Conservation (phyloP, 1,284 basidiomycete species). For the Tilletiopsis washingtonensis region DNA sequence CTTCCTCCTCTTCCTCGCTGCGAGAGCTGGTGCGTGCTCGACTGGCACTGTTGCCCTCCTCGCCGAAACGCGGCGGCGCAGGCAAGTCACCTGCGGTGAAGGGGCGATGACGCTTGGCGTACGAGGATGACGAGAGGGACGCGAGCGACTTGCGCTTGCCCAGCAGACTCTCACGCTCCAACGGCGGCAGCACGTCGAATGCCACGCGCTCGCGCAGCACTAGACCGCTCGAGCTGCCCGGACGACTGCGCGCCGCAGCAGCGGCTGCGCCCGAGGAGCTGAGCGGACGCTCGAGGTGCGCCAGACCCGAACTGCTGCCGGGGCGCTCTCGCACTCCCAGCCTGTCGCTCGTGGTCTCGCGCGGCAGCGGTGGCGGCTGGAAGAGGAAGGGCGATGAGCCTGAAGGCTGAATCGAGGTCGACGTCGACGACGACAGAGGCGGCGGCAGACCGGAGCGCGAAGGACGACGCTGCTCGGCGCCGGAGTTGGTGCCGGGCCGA, state of each 20-base stretch:
- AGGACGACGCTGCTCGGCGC: slow-evolving; percentile 14
- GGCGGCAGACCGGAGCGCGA: slow-evolving; percentile 15
- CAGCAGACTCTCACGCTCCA: not conserved
- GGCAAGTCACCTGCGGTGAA: slow-evolving; percentile 4
- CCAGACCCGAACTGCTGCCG: no score
- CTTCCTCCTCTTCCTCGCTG: not conserved
- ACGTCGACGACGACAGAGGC: no score
- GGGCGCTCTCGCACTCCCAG: not conserved
- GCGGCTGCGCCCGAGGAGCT: not conserved
- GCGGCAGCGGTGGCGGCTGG: slow-evolving; percentile 6
- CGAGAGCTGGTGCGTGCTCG: no score
- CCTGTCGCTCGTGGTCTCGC: not conserved
- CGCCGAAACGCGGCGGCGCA: not conserved
- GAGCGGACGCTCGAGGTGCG: not conserved
- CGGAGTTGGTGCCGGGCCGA: slow-evolving; percentile 8
- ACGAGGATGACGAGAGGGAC: not conserved
- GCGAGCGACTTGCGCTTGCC: not conserved
- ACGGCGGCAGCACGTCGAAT: not conserved
- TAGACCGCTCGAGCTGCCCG: not conserved
- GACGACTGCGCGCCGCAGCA: not conserved
- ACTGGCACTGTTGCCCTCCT: no score
- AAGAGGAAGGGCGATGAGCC: slow-evolving; percentile 8
- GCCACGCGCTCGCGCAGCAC: not conserved
- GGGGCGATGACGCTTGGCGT: not conserved
- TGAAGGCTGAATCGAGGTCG: no score